Base-by-base conservation (phyloP, 352 stramenopile genomes). In the Pythium utonaiense region DNA sequence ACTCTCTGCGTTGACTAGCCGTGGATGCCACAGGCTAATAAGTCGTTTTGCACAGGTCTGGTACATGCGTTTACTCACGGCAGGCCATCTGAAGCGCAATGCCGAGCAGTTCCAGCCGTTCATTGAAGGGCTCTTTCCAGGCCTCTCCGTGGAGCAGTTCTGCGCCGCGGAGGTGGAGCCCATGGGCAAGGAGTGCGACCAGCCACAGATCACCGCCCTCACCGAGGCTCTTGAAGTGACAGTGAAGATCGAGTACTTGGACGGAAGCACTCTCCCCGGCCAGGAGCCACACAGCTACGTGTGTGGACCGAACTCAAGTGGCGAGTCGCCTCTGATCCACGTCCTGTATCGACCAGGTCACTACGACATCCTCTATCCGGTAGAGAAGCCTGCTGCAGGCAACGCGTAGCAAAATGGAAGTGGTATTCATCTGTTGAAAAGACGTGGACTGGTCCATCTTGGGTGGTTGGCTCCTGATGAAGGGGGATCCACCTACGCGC, bases 281-380 rank as follows among this genome's bases (percentile, higher is more conserved):
- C 61, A 83, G 21, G 57, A 79, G 17, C 71, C 88, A 7, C 80
- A 88, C 55, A 88, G 63, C 57, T 91, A 93, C 66, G 66, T 87
- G 22, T 93, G 78, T 48, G 73, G 70, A 1, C 62, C 75, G 1
- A 42, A n/a, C n/a, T 31, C 48, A 3, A 19, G 36, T 3, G 49
- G 40, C 16, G 40, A 59, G 28, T 22, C 17, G 19, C 28, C 21
- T 19, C 30, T 30, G 19, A 80, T 98, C 38, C 80, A 83, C 38
- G 69, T 98, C 53, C 71, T 98, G 24, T 98, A 98, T 80, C 86
- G 95, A 56, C 93, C 93, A 16, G 95, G 95, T 13, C 95, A 98
- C 71, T 98, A 98, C 78, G 95, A 98, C 70, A 95, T 98, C 51
- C 73, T 98, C 53, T 98, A 98, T 62, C 74, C 73, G 17, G 16